phyloP scores from a whole-genome alignment of 2,329 filamentous ascomycete genomes.

The Sclerotinia glacialis region DNA sequence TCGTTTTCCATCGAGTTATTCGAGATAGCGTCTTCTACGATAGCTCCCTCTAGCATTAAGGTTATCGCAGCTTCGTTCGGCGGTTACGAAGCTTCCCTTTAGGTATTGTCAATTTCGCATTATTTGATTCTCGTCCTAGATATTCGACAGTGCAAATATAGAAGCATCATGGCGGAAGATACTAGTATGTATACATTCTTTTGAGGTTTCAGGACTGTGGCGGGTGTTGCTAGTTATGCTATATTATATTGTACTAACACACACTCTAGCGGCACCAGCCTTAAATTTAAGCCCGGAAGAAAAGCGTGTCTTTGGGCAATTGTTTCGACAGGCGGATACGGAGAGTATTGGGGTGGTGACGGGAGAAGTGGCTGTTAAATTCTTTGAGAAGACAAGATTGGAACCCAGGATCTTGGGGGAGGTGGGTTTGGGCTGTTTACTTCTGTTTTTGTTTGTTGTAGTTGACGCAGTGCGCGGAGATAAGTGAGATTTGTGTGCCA shows the following conservation, averaged over 20 bases:
- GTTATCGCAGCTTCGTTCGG: not conserved
- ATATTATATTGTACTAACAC: constrained; percentile 28
- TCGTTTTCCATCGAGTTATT: not conserved
- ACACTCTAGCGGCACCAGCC: constrained; percentile 55
- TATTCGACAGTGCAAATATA: constrained; percentile 21
- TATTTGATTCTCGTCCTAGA: not conserved
- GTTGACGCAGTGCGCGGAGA: constrained; percentile 1
- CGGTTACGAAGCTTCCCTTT: not conserved
- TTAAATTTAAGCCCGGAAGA: constrained; percentile 88
- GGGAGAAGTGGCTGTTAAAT: constrained; percentile 92
- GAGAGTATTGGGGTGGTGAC: constrained; percentile 92
- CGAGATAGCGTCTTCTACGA: not conserved
- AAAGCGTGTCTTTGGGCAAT: constrained; percentile 88
- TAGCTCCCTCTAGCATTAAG: not conserved
- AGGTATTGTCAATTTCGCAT: not conserved
- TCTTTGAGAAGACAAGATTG: constrained; percentile 94
- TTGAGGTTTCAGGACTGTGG: constrained; percentile 40
- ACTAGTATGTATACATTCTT: constrained; percentile 51
- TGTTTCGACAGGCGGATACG: constrained; percentile 89
- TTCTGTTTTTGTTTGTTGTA: not conserved
- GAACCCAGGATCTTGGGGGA: constrained; percentile 83
- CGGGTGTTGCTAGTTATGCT: not conserved
- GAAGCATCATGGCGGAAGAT: constrained; percentile 36
- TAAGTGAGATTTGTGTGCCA: no score
- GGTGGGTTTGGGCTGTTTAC: constrained; percentile 46